Evolutionary conservation across 345 rosid species (phyloP), one percentile per base, ranked within the genome.

Genomic region (Sisymbrium irio): DNA sequence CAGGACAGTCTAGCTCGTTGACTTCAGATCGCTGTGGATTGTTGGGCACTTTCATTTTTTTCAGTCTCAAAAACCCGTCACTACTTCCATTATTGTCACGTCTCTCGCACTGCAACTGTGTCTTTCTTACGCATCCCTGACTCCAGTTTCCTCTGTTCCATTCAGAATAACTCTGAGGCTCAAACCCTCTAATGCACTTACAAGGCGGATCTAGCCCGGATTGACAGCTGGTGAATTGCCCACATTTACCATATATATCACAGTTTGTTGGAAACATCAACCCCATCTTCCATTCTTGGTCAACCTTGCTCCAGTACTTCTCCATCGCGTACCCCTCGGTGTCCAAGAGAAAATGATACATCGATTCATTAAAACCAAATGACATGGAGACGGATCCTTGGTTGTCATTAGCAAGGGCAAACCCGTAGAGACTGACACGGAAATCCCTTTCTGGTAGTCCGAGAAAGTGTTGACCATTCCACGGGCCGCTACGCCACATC

Each of bases 401-500:
- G 2, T 50, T 44, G 17, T 77, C 77, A 19, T 30, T 32, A 18
- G 3, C 40, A 15, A 83, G n/a, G 18, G 3, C 17, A 46, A 72
- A 50, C 45, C 80, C 83, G 42, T 49, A 10, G 45, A 82, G 63
- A 77, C 57, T 39, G 9, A 67, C 1, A 19, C 18, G 62, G 11
- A 75, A 69, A 7, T 11, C 17, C 74, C 63, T 63, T 0, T 6
- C 19, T 1, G 73, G 66, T 30, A 77, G 0, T 14, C 88, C 88
- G 9, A 67, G 40, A 17, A 83, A 80, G 15, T 8, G 9, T 61
- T 66, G 78, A 73, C 85, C 81, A 42, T 81, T 82, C 90, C 90
- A 88, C 2, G 89, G 88, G 9, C 87, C 89, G 7, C 81, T 79
- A 17, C 86, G 79, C 89, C 86, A 85, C n/a, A 63, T 12, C 1